Conservation (phyloP, 2,329 filamentous ascomycete genomes). For the Pyrenophora graminea region DNA sequence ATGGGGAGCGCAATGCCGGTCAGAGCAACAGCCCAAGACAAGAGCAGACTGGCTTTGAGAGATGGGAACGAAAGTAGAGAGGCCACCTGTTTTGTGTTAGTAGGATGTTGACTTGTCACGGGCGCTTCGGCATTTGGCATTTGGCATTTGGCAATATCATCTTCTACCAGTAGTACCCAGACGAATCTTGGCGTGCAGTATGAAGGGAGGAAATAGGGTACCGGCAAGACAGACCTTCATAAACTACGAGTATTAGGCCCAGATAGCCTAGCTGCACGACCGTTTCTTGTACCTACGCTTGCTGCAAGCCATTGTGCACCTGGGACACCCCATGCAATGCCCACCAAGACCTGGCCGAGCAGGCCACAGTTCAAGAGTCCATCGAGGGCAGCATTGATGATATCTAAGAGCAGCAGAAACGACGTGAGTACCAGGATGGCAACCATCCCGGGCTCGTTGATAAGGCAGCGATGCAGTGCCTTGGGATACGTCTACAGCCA, state of each 20-base stretch:
- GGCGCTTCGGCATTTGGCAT: too few species aligned
- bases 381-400: slow-evolving; percentile 62
- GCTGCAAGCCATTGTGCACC: slow-evolving; percentile 63
- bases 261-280: slow-evolving; percentile 72
- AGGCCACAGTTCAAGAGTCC: slow-evolving; percentile 69
- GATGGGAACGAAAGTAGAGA: slow-evolving; percentile 59
- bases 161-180: too few species aligned
- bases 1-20: slow-evolving; percentile 70
- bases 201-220: neutral
- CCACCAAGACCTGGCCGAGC: slow-evolving; percentile 71
- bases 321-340: slow-evolving; percentile 71
- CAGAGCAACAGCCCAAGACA: slow-evolving; percentile 66
- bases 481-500: slow-evolving; percentile 27
- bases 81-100: slow-evolving; percentile 54
- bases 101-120: neutral
- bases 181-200: neutral
- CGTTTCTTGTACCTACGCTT: slow-evolving; percentile 54
- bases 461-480: slow-evolving; percentile 54
- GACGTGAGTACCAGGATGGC: slow-evolving; percentile 64
- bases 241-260: slow-evolving; percentile 72
- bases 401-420: slow-evolving; percentile 67
- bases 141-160: too few species aligned
- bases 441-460: slow-evolving; percentile 65
- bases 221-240: slow-evolving; percentile 58
- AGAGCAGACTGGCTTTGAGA: slow-evolving; percentile 62